Evolutionary conservation across 192 early-diverging fungal genomes (phyloP), one percentile per base, ranked within the genome.

Genomic region (Paraglomus brasilianum): DNA sequence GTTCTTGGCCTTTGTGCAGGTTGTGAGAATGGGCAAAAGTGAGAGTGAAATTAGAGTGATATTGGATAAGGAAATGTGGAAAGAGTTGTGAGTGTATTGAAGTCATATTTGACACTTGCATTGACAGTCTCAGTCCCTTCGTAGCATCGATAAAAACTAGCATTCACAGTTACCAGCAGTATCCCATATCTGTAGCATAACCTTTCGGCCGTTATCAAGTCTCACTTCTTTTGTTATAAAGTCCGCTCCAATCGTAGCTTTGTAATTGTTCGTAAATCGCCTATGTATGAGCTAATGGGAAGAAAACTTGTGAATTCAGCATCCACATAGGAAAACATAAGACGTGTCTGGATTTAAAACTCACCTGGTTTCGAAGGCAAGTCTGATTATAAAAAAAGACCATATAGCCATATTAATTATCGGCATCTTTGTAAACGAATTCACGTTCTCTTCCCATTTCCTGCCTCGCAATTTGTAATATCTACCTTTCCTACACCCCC

Each of bases 191-290:
- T 95, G 77, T 22, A 81, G 56, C 40, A 74, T 79, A 0, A 93
- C 92, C 39, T 89, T 78, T 53, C 86, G 88, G 52, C 80, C 78
- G 44, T 94, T 92, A 51, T 94, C 93, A 4, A 90, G 86, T 47
- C 87, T 79, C 42, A 98, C 88, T 71, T 97, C 93, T 75, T 98
- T 98, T 67, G 95, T 95, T 72, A 97, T 86, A 74, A 98, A 98
- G 73, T 98, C 96, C 0, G 96, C 95, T 40, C 96, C 96, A 72
- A 98, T 97, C 8, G 96, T 98, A 10, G 96, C 96, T 75, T 97
- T 97, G 85, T 98, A 98, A 74, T 94, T 91, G 72, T 88, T 95
- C 69, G 83, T 92, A 76, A 98, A 98, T 60, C 89, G 87, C 63
- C 89, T 90, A 74, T 94, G 92, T 52, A 98, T 93, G 74, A 91